These are phyloP conservation scores for Rhexocercosporidium sp. DNA, from an alignment of 2,329 filamentous ascomycete species.

Conservation along the genomic window DNA sequence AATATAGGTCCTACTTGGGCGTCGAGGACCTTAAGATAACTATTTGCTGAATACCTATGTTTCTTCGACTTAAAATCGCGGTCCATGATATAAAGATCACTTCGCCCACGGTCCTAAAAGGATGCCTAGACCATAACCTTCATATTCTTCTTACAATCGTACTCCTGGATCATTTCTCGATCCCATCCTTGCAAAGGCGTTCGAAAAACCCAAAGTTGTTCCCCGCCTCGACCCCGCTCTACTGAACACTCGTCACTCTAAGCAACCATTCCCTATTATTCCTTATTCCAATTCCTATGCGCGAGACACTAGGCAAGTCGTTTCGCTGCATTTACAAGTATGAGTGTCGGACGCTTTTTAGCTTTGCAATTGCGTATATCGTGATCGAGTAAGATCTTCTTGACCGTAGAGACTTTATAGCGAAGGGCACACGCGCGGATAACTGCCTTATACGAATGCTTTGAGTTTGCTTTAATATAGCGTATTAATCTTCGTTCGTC, in stretches of 20 bases:
- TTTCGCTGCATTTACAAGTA: background rate
- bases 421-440: background rate
- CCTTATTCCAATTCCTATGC: background rate
- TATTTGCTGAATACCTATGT: background rate
- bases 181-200: background rate
- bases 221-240: background rate
- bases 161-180: background rate
- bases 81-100: conserved; percentile 10
- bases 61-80: conserved; percentile 11
- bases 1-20: background rate
- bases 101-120: background rate
- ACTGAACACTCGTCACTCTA: background rate
- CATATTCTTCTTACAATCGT: background rate
- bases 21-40: background rate
- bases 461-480: background rate
- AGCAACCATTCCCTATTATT: background rate
- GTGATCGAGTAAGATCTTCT: background rate
- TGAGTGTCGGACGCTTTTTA: background rate
- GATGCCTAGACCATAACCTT: conserved; percentile 2
- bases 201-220: background rate
- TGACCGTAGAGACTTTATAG: background rate
- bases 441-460: background rate
- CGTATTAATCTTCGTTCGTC: background rate
- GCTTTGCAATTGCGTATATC: background rate
- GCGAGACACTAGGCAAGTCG: background rate